Evolutionary conservation across 129 eudicot species (phyloP).

Genomic region (Calendula officinalis): DNA sequence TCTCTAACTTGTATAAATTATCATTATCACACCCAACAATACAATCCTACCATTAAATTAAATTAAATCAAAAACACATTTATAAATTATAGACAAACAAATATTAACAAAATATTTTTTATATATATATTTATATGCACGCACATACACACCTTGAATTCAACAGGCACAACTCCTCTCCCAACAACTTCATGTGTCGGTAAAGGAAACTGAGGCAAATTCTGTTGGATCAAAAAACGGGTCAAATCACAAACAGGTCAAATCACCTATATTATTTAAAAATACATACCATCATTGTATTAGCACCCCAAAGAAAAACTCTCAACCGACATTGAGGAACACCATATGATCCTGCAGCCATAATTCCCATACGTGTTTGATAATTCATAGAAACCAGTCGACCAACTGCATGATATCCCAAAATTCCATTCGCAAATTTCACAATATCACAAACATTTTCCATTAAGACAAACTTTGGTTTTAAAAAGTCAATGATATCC

Average conservation of each 20-base stretch:
- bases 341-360: constrained; percentile 85
- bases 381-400: constrained; percentile 64
- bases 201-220: constrained; percentile 63
- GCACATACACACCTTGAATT: constrained; percentile 45
- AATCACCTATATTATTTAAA: neutral
- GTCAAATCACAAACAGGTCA: neutral
- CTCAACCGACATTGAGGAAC: constrained; percentile 70
- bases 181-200: constrained; percentile 66
- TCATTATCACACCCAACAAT: constrained; percentile 48
- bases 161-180: constrained; percentile 45
- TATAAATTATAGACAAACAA: neutral
- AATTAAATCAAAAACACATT: neutral
- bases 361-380: constrained; percentile 69
- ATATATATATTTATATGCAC: neutral
- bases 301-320: constrained; percentile 77
- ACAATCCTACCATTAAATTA: constrained; percentile 36
- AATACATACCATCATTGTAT: constrained; percentile 43
- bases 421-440: constrained; percentile 48
- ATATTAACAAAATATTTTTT: neutral
- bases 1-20: constrained; percentile 27
- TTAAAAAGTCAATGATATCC: constrained; percentile 58
- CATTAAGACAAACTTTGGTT: constrained; percentile 64
- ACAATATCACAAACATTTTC: constrained; percentile 73
- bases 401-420: constrained; percentile 54
- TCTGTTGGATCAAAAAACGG: constrained; percentile 34